phyloP scores from a whole-genome alignment of 192 early-diverging fungal genomes.

The Entomortierella beljakovae region DNA sequence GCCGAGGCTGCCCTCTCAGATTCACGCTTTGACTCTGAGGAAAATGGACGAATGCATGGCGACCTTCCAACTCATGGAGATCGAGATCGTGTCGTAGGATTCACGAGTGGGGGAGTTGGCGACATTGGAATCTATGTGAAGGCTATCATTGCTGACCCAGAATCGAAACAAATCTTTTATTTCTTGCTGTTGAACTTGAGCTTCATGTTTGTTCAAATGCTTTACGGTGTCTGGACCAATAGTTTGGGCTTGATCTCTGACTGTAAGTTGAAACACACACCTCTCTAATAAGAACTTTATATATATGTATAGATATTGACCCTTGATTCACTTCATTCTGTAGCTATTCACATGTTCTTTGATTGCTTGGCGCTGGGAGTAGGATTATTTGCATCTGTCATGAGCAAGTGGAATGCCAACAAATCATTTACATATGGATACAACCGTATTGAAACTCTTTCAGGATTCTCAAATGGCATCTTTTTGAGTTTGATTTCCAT shows the following conservation, averaged over 20 bases:
- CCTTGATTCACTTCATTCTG: not conserved
- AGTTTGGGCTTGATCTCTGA: slow-evolving; percentile 93
- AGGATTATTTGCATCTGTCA: slow-evolving; percentile 87
- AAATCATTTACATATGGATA: slow-evolving; percentile 84
- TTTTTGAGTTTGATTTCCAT: slow-evolving; percentile 90
- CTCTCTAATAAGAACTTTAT: not conserved
- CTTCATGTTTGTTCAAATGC: slow-evolving; percentile 92
- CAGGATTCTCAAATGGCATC: slow-evolving; percentile 94
- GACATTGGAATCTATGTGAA: slow-evolving; percentile 53
- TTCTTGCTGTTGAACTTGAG: slow-evolving; percentile 93
- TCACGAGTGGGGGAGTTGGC: slow-evolving; percentile 18
- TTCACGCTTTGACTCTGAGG: slow-evolving; percentile 46
- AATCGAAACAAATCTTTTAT: slow-evolving; percentile 93
- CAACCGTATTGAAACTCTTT: slow-evolving; percentile 90
- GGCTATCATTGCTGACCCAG: slow-evolving; percentile 71
- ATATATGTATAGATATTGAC: not conserved
- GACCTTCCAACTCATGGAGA: slow-evolving; percentile 56
- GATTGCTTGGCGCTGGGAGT: slow-evolving; percentile 93
- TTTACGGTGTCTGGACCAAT: slow-evolving; percentile 85
- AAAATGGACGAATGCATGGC: slow-evolving; percentile 25
- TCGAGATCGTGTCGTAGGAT: slow-evolving; percentile 1
- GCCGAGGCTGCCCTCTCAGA: slow-evolving; percentile 36
- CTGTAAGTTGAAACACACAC: slow-evolving; percentile 50
- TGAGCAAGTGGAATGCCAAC: slow-evolving; percentile 92
- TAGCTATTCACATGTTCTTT: slow-evolving; percentile 98